A percentile compares a stretch with the other conserved stretches of the same genome.
Conservation (phyloP, 345 rosid genomes). For the Luvunga scandens region DNA sequence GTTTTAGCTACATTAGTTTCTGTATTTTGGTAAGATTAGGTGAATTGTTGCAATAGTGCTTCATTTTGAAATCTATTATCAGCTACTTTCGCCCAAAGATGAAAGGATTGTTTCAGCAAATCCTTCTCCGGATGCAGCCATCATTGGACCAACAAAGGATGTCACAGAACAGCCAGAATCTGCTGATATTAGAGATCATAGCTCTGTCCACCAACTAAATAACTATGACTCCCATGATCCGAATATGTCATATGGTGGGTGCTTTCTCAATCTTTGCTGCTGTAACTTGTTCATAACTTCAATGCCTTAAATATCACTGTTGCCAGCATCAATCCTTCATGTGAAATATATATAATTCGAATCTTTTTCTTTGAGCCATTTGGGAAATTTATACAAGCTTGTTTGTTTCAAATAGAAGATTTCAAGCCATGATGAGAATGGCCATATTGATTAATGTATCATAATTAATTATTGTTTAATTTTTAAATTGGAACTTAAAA, state of each 20-base stretch:
- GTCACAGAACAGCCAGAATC: slow-evolving; percentile 18
- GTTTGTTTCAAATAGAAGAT: background rate
- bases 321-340: background rate
- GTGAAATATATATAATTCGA: background rate
- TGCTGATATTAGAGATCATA: slow-evolving; percentile 28
- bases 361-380: background rate
- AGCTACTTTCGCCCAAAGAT: slow-evolving; percentile 45
- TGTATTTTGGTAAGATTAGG: slow-evolving; percentile 10
- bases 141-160: slow-evolving; percentile 33
- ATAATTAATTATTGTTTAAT: background rate
- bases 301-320: background rate
- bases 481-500: background rate
- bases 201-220: slow-evolving; percentile 24
- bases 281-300: background rate
- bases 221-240: slow-evolving; percentile 41
- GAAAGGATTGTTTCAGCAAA: slow-evolving; percentile 55
- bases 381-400: background rate
- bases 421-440: background rate
- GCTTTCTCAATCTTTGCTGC: slow-evolving; percentile 12
- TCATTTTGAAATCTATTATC: slow-evolving; percentile 33
- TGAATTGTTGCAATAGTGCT: slow-evolving; percentile 17
- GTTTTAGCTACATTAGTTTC: background rate
- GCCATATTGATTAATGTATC: background rate
- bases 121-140: slow-evolving; percentile 49
- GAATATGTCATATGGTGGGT: slow-evolving; percentile 36